Percentiles rank a stretch among this genome's conserved stretches.
These are phyloP conservation scores for Fonsecaea monophora DNA, from an alignment of 2,329 filamentous ascomycete genomes.

Conservation along the genomic window DNA sequence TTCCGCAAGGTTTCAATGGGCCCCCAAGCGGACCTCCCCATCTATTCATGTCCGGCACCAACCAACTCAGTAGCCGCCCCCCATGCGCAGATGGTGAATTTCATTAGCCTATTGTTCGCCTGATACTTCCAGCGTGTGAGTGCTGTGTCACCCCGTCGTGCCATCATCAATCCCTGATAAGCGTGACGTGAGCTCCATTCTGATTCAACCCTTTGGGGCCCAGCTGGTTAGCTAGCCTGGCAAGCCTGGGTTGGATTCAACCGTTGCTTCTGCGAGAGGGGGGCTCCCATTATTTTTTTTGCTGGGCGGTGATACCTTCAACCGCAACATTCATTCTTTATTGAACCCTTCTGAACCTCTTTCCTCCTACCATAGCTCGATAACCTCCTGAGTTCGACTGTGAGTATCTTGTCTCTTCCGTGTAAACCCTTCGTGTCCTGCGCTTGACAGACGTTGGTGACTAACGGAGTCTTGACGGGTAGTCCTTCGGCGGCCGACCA, in stretches of 20 bases:
- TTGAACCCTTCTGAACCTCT: not conserved
- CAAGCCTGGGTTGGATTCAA: slow-evolving; percentile 27
- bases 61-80: slow-evolving; percentile 7
- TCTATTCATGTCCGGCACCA: slow-evolving; percentile 15
- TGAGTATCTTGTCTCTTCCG: slow-evolving; percentile 5
- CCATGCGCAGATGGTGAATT: slow-evolving; percentile 21
- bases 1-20: slow-evolving; percentile 15
- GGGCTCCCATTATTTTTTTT: slow-evolving; percentile 25
- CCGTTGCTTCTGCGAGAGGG: slow-evolving; percentile 9
- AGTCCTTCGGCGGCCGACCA: slow-evolving; percentile 23
- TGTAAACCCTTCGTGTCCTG: not conserved
- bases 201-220: not conserved
- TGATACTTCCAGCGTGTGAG: slow-evolving; percentile 9
- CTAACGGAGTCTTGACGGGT: slow-evolving; percentile 16
- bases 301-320: slow-evolving; percentile 25
- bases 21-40: not conserved
- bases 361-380: not conserved
- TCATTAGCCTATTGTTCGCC: slow-evolving; percentile 9
- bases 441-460: slow-evolving; percentile 13
- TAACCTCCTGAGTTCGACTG: slow-evolving; percentile 1
- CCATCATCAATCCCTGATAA: slow-evolving; percentile 14
- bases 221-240: slow-evolving; percentile 12
- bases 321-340: slow-evolving; percentile 10
- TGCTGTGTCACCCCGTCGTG: slow-evolving; percentile 6
- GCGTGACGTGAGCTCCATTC: slow-evolving; percentile 38